phyloP scores from a whole-genome alignment of 139 green algal genomes.

The Coelastrella sp. region DNA sequence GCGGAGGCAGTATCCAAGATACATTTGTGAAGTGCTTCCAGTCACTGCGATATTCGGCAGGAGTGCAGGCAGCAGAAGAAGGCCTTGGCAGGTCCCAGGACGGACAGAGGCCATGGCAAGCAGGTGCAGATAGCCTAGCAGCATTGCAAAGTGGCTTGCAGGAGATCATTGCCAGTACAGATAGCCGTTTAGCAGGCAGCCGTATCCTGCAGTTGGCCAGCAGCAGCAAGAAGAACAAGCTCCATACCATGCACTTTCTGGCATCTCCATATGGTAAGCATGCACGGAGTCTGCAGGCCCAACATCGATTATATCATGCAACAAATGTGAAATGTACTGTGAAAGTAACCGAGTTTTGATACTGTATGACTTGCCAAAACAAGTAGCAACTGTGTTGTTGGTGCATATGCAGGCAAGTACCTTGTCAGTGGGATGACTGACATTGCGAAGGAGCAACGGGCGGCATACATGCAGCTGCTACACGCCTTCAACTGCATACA shows the following conservation, averaged over 20 bases:
- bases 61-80: not conserved
- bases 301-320: not conserved
- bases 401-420: not conserved
- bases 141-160: not conserved
- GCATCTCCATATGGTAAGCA: not conserved
- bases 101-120: not conserved
- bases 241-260: not conserved
- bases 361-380: not conserved
- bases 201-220: not conserved
- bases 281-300: not conserved
- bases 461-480: not conserved
- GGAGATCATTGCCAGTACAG: not conserved
- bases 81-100: not conserved
- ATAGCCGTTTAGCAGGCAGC: not conserved
- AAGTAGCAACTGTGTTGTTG: too few relatives aligned
- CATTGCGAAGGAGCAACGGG: not conserved
- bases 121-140: not conserved
- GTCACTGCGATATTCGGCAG: not conserved
- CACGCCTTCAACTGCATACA: not conserved
- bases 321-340: not conserved
- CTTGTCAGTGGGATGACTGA: not conserved
- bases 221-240: conserved; percentile 33
- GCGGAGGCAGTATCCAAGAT: not conserved
- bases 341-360: not conserved
- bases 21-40: not conserved